Conservation (phyloP, 2,329 filamentous ascomycete genomes). For the Thielaviopsis euricoi region DNA sequence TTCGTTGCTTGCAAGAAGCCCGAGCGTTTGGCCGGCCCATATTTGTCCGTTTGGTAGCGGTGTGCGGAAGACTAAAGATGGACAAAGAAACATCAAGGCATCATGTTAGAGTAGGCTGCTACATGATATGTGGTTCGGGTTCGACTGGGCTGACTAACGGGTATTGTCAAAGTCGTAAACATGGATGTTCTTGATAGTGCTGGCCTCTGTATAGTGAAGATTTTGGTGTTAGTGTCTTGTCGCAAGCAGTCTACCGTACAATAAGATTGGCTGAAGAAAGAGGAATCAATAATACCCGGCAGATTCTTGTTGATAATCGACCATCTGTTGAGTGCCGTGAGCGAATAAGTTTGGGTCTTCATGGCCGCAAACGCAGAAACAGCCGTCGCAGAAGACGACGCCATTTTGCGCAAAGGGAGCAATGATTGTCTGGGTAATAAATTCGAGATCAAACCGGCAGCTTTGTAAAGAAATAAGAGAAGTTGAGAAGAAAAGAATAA, state of each 20-base stretch:
- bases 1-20: slow-evolving; percentile 58
- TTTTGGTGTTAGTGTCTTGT: not conserved
- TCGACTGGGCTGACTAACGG: slow-evolving; percentile 31
- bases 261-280: not conserved
- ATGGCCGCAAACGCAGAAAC: slow-evolving; percentile 9
- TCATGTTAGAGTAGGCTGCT: not conserved
- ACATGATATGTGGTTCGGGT: not conserved
- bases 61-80: slow-evolving; percentile 60
- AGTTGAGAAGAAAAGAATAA: not conserved
- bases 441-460: not conserved
- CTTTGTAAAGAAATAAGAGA: not conserved
- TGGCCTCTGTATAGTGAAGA: slow-evolving; percentile 31
- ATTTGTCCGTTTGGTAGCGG: slow-evolving; percentile 77
- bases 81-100: slow-evolving; percentile 8
- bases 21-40: slow-evolving; percentile 68
- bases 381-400: not conserved
- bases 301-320: slow-evolving; percentile 7
- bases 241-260: not conserved
- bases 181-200: slow-evolving; percentile 64
- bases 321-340: slow-evolving; percentile 9
- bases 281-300: slow-evolving; percentile 2
- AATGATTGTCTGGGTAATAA: not conserved
- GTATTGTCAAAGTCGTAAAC: slow-evolving; percentile 99
- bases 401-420: not conserved
- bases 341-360: slow-evolving; percentile 8